A percentile compares a stretch with the other conserved stretches of the same genome.
Conservation (phyloP, 495 filamentous ascomycete genomes). For the Xylaria telfairii region DNA sequence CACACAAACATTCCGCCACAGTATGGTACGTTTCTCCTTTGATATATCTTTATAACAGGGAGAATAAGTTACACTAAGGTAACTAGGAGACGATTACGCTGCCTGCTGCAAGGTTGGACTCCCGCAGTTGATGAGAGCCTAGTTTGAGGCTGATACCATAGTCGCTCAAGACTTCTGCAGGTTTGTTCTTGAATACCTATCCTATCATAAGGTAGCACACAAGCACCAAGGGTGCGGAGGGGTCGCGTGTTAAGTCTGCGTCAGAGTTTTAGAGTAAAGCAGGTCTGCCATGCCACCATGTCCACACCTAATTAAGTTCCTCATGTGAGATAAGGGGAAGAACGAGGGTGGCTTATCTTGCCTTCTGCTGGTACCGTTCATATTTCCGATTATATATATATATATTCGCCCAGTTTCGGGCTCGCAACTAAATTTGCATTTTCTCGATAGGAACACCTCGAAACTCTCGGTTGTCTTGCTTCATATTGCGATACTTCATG, state of each 20-base stretch:
- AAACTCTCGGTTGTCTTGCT: background rate
- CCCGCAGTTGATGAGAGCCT: background rate
- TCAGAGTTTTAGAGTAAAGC: background rate
- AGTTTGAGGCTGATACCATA: background rate
- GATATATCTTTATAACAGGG: too few relatives aligned
- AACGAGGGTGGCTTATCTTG: background rate
- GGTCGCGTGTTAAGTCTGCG: background rate
- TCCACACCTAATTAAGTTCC: background rate
- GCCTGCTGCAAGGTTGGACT: too few relatives aligned
- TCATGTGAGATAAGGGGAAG: background rate
- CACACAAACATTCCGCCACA: background rate
- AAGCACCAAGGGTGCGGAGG: background rate
- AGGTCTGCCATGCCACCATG: background rate
- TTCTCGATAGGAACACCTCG: background rate
- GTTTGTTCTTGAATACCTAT: background rate
- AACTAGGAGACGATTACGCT: too few relatives aligned
- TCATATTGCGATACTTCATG: background rate
- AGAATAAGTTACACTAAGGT: too few relatives aligned
- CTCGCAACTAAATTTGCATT: background rate
- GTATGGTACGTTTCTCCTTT: background rate
- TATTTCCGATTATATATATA: background rate
- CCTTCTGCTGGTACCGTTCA: background rate
- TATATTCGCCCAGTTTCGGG: background rate
- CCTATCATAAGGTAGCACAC: background rate
- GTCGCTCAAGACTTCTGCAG: background rate